A percentile compares a stretch with the other conserved stretches of the same genome.
These are phyloP conservation scores for Taiwanofungus camphoratus DNA, from an alignment of 1,284 basidiomycete genomes.

Conservation along the genomic window DNA sequence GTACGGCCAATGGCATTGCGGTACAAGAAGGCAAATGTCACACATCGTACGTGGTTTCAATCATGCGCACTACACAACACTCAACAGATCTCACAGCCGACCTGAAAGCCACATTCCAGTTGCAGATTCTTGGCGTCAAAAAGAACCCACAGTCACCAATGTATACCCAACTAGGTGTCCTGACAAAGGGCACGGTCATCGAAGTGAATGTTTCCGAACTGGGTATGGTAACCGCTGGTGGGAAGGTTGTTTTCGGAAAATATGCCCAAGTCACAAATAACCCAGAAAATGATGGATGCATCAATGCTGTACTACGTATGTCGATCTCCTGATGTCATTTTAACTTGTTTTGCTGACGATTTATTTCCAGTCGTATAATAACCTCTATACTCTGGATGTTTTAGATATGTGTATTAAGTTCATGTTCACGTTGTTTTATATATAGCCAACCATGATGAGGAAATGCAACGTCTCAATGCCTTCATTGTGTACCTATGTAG, in stretches of 20 bases:
- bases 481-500: too few species aligned
- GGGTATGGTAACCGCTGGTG: slow-evolving; percentile 98
- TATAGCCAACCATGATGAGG: too few species aligned
- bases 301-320: slow-evolving; percentile 87
- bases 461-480: too few species aligned
- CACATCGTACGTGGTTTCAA: slow-evolving; percentile 73
- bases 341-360: neutral
- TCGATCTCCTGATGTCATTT: slow-evolving; percentile 15
- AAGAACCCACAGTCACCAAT: slow-evolving; percentile 99
- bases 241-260: slow-evolving; percentile 89
- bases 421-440: too few species aligned
- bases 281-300: slow-evolving; percentile 95
- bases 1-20: slow-evolving; percentile 96
- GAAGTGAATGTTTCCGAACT: slow-evolving; percentile 98
- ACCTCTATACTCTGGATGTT: slow-evolving; percentile 1
- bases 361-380: slow-evolving; percentile 13
- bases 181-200: slow-evolving; percentile 98
- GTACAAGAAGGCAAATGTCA: slow-evolving; percentile 98
- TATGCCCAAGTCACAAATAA: slow-evolving; percentile 98
- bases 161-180: slow-evolving; percentile 92
- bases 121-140: slow-evolving; percentile 97
- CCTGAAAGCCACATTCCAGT: slow-evolving; percentile 97
- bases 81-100: slow-evolving; percentile 73
- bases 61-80: slow-evolving; percentile 3
- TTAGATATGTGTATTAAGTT: neutral